These are phyloP conservation scores for Groenewaldozyma sp. DNA, from an alignment of 1,139 yeast species.

Conservation along the genomic window DNA sequence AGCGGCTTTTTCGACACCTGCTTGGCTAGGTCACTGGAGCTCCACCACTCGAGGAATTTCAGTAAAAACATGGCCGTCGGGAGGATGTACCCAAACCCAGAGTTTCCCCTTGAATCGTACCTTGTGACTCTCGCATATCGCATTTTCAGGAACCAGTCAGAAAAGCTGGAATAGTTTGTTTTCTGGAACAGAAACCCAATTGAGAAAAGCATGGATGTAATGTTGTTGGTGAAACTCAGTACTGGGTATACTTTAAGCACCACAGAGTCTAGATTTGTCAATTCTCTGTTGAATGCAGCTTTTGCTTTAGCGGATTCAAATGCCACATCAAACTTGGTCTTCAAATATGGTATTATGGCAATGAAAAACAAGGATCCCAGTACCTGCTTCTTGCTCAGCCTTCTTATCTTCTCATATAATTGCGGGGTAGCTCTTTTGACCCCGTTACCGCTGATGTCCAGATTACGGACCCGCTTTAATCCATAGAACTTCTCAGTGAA, in stretches of 20 bases:
- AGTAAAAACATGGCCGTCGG: constrained; percentile 79
- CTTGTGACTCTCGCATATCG: constrained; percentile 62
- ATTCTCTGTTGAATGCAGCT: constrained; percentile 42
- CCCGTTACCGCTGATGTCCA: constrained; percentile 22
- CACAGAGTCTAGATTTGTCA: constrained; percentile 32
- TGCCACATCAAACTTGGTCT: constrained; percentile 56
- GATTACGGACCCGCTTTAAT: constrained; percentile 48
- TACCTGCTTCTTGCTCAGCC: constrained; percentile 47
- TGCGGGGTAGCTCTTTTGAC: constrained; percentile 33
- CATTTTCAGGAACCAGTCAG: constrained; percentile 55
- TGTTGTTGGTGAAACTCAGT: constrained; percentile 39
- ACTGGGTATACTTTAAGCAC: constrained; percentile 58
- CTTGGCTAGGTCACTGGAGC: constrained; percentile 62
- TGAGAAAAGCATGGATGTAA: constrained; percentile 50
- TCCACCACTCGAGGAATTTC: constrained; percentile 95
- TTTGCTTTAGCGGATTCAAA: constrained; percentile 60
- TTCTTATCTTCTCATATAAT: constrained; percentile 45
- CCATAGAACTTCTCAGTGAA: constrained; percentile 93
- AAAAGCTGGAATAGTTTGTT: constrained; percentile 52
- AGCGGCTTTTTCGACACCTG: constrained; percentile 49
- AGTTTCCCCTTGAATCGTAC: constrained; percentile 47
- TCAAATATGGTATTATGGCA: constrained; percentile 59
- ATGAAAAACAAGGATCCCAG: constrained; percentile 52
- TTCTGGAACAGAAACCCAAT: constrained; percentile 61
- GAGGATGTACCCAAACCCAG: constrained; percentile 38